Evolutionary conservation across 306 rosid species (phyloP), one percentile per base, ranked within the genome.

Genomic region (Cucurbita ficifolia): DNA sequence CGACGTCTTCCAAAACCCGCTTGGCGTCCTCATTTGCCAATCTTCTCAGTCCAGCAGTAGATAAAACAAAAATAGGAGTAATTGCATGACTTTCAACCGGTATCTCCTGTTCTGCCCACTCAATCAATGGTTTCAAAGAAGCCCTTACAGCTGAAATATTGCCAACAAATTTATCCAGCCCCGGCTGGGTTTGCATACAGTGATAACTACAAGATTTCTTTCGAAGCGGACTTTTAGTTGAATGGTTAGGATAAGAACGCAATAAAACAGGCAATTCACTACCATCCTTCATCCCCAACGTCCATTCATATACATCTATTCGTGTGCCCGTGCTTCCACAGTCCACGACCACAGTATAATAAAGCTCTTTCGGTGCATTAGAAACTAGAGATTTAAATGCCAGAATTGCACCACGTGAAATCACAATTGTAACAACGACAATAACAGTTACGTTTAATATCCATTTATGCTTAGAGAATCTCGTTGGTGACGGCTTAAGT

Each of bases 301-400:
- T 81, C 96, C 92, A 89, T 72, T 88, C 83, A 36, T 85, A 84
- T 57, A 89, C 92, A 69, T 88, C 86, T 43, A 89, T 88, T 6
- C 92, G 75, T 6, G 92, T 89, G 17, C 97, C 96, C 0, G 96
- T 82, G 79, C 96, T 88, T 79, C 96, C 97, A 81, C 95, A 92
- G 74, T 92, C 96, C 38, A 88, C 80, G 35, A 89, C 95, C 75
- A 92, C 96, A 1, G 89, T 84, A 78, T 83, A 92, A 81, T 84
- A 88, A 40, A 86, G 77, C 39, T 76, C 78, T 48, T 72, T 77
- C 49, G 58, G 63, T 65, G n/a, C 78, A 52, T 4, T 36, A 52
- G 16, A 65, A 74, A 63, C 77, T 56, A 75, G 46, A 2, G 35
- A 39, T 42, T 61, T 76, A 78, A 85, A 77, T 38, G 73, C 88